These are phyloP conservation scores for Strobilomyces confusus DNA, from an alignment of 768 basidiomycete species.

Conservation along the genomic window DNA sequence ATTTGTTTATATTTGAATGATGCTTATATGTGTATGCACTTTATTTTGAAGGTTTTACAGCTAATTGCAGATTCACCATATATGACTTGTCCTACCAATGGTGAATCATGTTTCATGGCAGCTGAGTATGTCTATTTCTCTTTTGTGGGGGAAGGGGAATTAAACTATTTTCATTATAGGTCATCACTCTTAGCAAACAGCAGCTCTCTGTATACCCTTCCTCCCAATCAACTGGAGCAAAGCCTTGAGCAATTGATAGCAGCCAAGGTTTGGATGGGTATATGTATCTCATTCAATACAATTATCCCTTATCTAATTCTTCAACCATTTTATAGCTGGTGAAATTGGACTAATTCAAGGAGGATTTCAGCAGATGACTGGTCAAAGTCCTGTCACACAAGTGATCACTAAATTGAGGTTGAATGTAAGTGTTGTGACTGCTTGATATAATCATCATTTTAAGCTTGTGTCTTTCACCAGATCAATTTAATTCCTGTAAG, in stretches of 20 bases:
- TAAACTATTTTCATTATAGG: neutral
- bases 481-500: conserved; percentile 17
- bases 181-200: neutral
- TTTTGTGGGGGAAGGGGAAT: too few relatives aligned
- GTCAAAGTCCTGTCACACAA: neutral
- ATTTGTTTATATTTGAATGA: too few relatives aligned
- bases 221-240: neutral
- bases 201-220: neutral
- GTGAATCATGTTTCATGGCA: neutral
- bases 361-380: conserved; percentile 1
- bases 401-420: too few relatives aligned
- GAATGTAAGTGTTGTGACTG: too few relatives aligned
- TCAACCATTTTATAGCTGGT: conserved; percentile 1
- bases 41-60: too few relatives aligned
- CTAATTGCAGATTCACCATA: neutral
- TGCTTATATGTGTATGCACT: too few relatives aligned
- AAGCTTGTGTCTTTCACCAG: neutral
- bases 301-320: too few relatives aligned
- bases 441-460: neutral
- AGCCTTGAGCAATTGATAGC: conserved; percentile 3
- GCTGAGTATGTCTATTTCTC: neutral
- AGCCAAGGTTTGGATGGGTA: conserved; percentile 11
- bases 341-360: neutral
- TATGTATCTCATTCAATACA: neutral
- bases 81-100: neutral